Base-by-base conservation (phyloP, 2,329 filamentous ascomycete genomes). In the Ophiostoma novo-ulmi region DNA sequence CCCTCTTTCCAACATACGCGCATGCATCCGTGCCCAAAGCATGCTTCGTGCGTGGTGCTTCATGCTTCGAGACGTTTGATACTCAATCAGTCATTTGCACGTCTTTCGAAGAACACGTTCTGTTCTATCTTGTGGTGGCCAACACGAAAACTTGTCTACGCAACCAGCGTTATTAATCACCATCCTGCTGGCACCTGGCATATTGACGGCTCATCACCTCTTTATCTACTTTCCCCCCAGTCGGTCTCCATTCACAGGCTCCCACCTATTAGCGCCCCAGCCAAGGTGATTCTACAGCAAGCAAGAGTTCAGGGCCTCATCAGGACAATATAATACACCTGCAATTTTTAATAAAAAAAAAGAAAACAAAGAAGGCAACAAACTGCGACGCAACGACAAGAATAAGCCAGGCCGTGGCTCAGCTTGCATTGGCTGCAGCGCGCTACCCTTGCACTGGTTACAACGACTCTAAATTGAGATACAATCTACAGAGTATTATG, bases 11-110 rank as follows among this genome's bases (percentile, higher is more conserved):
- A 36, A 22, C 69, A 39, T 69, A 38, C 39, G 26, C 48, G 41
- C 61, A 67, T 63, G 70, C 70, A 71, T 71, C 66, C 41, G 35
- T 71, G 70, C 70, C 70, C 70, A 67, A 71, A 66, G 5, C 69
- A 63, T 67, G 67, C 20, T 11, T 39, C 36, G 13, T 11, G 20
- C 17, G 31, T 38, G 31, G 14, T 31, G 31, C 36, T 22, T 22
- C 20, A 13, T 65, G 36, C 22, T 58, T 58, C 11, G 52, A 31
- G n/a, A 58, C 52, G 1, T 58, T 26, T n/a, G 52, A 22, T 58
- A 22, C n/a, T 26, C 36, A 38, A 64, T 22, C 61, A 38, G 14
- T n/a, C 61, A 4, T 4, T 20, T 38, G 17, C 61, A 64, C 61
- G 61, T 64, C 61, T n/a, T 39, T 39, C 31, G 31, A 5, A 36